These are phyloP conservation scores for Coemansia sp. DNA, from an alignment of 192 early-diverging fungal genomes.

Conservation along the genomic window DNA sequence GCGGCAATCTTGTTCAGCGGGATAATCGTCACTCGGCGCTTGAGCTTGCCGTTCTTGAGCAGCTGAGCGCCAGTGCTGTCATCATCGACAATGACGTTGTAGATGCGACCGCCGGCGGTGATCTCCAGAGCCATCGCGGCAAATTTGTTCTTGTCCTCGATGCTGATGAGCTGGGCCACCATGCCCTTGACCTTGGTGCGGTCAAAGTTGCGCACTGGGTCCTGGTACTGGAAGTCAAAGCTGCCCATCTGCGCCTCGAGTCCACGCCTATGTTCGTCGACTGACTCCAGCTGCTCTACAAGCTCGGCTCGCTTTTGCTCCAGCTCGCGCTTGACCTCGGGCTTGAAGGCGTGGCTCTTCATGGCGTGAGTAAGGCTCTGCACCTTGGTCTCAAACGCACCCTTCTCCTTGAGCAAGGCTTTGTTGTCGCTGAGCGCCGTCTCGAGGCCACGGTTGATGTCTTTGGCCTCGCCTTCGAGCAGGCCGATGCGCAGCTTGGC, in stretches of 20 bases:
- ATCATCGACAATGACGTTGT: conserved; percentile 94
- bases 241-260: conserved; percentile 60
- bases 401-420: conserved; percentile 58
- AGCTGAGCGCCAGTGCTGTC: conserved; percentile 84
- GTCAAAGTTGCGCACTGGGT: conserved; percentile 89
- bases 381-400: conserved; percentile 29
- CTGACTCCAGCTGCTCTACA: conserved; percentile 36
- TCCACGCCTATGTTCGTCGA: conserved; percentile 48
- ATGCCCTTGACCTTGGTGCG: conserved; percentile 88
- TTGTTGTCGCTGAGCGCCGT: conserved; percentile 73
- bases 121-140: conserved; percentile 88
- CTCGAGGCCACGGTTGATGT: conserved; percentile 67
- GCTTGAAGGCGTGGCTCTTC: conserved; percentile 33
- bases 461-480: conserved; percentile 72
- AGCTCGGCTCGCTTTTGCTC: conserved; percentile 42
- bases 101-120: conserved; percentile 91
- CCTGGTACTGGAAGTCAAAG: conserved; percentile 81
- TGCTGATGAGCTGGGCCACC: conserved; percentile 85
- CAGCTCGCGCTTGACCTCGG: conserved; percentile 41
- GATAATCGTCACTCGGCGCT: conserved; percentile 85
- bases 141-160: conserved; percentile 71
- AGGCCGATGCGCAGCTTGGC: conserved; percentile 79
- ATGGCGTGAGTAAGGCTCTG: conserved; percentile 22
- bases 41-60: conserved; percentile 76
- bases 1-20: conserved; percentile 93